Evolutionary conservation across 352 stramenopile species (phyloP), one percentile per base, ranked within the genome.

Genomic region (Globisporangium megalacanthum): DNA sequence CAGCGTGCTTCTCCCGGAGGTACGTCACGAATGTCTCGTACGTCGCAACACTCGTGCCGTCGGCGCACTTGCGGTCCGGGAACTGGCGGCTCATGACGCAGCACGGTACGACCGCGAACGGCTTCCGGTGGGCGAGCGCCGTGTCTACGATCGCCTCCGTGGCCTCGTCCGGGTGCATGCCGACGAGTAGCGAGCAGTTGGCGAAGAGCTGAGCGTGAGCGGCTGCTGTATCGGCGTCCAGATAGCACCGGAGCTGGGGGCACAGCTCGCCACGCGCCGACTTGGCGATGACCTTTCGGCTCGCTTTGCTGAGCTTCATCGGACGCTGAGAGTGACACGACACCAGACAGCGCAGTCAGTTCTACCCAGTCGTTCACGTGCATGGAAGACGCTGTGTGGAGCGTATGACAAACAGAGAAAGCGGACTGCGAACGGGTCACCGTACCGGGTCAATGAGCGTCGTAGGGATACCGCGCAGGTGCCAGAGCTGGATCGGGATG

Each of bases 21-120:
- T 96, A 96, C 45, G 56, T 64, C 29, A 96, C 73, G 42, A 97
- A 87, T 20, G 83, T 67, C 14, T 92, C 77, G 65, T 96, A 94
- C 8, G 72, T 92, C 25, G 81, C 77, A 7, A 97, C 86, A 14
- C 64, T 60, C 20, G 66, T 86, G 19, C 78, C 80, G 60, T 89
- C 75, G 29, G 54, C 67, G 47, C 72, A 83, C 36, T 60, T 61
- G 9, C 81, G 86, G 49, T 85, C 56, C 0, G 88, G 90, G 71
- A 98, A 98, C 51, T 96, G 68, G 1, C 81, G 87, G 46, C 88
- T 97, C 80, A 98, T 98, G 33, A 98, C 94, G 61, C 95, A 98
- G 56, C 96, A 99, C 19, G 96, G 96, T 37, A 98, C 94, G 49
- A 99, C 84, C 6, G 96, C 92, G 73, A 98, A 98, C 0, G 94